Evolutionary conservation across 768 basidiomycete species (phyloP).

Genomic region (Hygrophoropsis aurantiaca): DNA sequence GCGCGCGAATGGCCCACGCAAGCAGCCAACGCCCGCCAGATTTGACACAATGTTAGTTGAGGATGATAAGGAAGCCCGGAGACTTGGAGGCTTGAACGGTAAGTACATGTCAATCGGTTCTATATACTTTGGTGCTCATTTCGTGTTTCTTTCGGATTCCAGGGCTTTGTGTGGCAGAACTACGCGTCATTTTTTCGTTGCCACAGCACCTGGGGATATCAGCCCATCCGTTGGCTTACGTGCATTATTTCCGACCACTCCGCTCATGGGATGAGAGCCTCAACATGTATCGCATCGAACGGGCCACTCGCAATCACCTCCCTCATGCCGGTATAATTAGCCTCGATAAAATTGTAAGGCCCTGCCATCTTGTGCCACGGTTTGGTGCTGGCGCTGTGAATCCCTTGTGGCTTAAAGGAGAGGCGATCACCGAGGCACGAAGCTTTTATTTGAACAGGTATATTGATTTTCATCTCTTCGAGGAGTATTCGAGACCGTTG

Average conservation of each 20-base stretch:
- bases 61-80: no score
- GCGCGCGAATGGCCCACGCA: background rate
- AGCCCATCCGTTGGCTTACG: constrained; percentile 19
- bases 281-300: background rate
- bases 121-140: background rate
- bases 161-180: constrained; percentile 9
- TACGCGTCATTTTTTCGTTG: constrained; percentile 11
- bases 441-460: no score
- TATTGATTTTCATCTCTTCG: no score
- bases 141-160: background rate
- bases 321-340: background rate
- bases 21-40: background rate
- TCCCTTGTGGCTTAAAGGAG: no score
- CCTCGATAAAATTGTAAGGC: background rate
- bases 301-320: background rate
- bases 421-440: no score
- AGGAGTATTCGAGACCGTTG: no score
- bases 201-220: constrained; percentile 5
- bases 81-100: background rate
- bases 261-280: background rate
- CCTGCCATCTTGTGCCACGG: constrained; percentile 5
- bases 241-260: constrained; percentile 23
- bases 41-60: background rate
- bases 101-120: background rate
- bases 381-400: no score